These are phyloP conservation scores for Canna indica DNA, from an alignment of 176 grass and related monocot species.

Conservation along the genomic window DNA sequence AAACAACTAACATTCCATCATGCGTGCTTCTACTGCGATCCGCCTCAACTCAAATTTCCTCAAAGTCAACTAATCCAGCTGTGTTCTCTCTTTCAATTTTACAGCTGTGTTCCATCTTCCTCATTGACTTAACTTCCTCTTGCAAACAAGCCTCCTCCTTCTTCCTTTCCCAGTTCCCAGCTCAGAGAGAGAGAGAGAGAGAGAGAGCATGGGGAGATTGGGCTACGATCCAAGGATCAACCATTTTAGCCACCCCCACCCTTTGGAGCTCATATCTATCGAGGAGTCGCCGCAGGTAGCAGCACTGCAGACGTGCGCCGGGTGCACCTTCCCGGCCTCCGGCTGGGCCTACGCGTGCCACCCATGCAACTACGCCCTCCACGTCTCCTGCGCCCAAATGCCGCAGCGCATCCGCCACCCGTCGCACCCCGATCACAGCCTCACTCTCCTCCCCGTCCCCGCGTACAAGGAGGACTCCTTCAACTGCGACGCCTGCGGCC, in stretches of 20 bases:
- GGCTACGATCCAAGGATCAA: background rate
- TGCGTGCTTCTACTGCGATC: no score
- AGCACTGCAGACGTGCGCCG: background rate
- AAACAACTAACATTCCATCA: no score
- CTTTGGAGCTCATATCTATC: slow-evolving; percentile 2
- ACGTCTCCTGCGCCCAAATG: slow-evolving; percentile 7
- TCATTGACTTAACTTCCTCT: background rate
- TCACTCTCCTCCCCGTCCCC: slow-evolving; percentile 8
- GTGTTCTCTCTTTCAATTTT: no score
- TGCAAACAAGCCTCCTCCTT: no score
- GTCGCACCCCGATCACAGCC: background rate
- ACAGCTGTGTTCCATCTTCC: no score
- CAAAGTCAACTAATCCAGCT: no score
- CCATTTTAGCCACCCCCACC: slow-evolving; percentile 16
- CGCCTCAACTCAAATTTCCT: no score
- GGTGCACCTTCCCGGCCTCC: background rate
- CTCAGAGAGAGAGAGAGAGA: background rate
- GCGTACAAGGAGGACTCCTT: background rate
- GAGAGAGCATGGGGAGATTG: background rate
- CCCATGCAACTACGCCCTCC: background rate
- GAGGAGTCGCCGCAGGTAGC: background rate
- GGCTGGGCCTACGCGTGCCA: slow-evolving; percentile 4
- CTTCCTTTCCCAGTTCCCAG: background rate
- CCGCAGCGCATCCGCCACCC: slow-evolving; percentile 11
- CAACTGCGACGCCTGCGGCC: slow-evolving; percentile 8